Base-by-base conservation (phyloP, 805 yeast genomes). In the Wickerhamiella kurtzmanii region DNA sequence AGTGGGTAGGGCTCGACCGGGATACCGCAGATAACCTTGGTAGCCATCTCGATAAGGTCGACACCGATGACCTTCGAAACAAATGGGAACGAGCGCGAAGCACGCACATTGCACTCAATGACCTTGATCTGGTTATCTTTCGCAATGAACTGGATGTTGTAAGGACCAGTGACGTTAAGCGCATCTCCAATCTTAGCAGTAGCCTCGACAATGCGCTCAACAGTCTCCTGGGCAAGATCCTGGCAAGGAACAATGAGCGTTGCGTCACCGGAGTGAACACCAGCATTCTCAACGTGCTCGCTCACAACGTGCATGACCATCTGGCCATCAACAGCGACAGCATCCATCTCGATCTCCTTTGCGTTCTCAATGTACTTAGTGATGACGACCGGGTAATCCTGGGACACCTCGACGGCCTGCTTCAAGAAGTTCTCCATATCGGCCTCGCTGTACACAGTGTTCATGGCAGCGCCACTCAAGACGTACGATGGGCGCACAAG, bases 261-360 rank as follows among this genome's bases (percentile, higher is more conserved):
- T 51, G 98, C 98, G 68, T 89, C 98, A 74, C 98, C 98, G 45
- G 97, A 89, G 68, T 89, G 98, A 40, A 89, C 96, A 76, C 98
- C 98, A 22, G 98, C 98, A 63, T 89, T 89, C 71, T 89, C 98
- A 55, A 92, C 96, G 65, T 89, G 98, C 69, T 92, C 97, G 47
- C 96, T 86, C 49, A 89, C 96, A 63, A 87, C 97, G 65, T 89
- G 97, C 87, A 89, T 85, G 57, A 92, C 76, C 69, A 89, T 73
- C 66, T 87, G 78, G 67, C 98, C 98, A 60, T 89, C 84, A 64
- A 76, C 77, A 38, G 98, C 97, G 61, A 89, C 97, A 43, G 96
- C 97, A 64, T 89, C 98, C 92, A 89, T 88, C 69, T 89, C 98
- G 60, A 89, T 89, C 70, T 89, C 98, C 72, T 89, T 85, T 40